Evolutionary conservation across 2,329 filamentous ascomycete species (phyloP).

Genomic region (Epichloe coenophiala): DNA sequence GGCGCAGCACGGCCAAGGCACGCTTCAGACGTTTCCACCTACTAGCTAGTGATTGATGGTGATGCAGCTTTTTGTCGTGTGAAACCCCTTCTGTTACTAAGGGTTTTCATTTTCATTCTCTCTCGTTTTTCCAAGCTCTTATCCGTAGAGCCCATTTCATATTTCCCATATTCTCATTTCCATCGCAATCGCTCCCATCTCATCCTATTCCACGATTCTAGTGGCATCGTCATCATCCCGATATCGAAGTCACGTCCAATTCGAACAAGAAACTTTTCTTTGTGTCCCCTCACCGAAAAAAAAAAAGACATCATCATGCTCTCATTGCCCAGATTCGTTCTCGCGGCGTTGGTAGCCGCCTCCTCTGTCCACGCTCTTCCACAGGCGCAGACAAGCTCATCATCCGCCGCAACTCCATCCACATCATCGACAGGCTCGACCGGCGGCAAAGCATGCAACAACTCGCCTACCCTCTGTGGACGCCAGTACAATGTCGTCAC

Average conservation of each 20-base stretch:
- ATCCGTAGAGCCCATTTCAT: not conserved
- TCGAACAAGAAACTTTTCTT: not conserved
- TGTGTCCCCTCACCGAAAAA: not conserved
- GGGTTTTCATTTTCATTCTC: not conserved
- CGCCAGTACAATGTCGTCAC: conserved; percentile 64
- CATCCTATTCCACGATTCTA: too few relatives aligned
- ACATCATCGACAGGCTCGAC: conserved; percentile 9
- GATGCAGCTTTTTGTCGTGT: not conserved
- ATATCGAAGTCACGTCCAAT: not conserved
- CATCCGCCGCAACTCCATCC: conserved; percentile 4
- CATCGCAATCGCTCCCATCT: too few relatives aligned
- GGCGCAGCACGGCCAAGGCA: conserved; percentile 1
- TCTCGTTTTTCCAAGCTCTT: not conserved
- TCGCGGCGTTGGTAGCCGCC: conserved; percentile 11
- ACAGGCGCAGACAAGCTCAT: conserved; percentile 7
- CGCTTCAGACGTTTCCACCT: not conserved
- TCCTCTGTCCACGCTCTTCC: conserved; percentile 14
- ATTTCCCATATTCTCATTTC: not conserved
- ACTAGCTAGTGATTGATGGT: too few relatives aligned
- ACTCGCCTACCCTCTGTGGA: conserved; percentile 60
- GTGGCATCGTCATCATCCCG: not conserved
- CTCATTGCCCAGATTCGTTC: conserved; percentile 11
- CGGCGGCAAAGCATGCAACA: conserved; percentile 52
- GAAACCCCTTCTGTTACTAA: too few relatives aligned
- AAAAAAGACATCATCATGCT: conserved; percentile 9